Evolutionary conservation across 495 filamentous ascomycete genomes (phyloP), one percentile per base, ranked within the genome.

Genomic region (Parathielavia hyrcaniae): DNA sequence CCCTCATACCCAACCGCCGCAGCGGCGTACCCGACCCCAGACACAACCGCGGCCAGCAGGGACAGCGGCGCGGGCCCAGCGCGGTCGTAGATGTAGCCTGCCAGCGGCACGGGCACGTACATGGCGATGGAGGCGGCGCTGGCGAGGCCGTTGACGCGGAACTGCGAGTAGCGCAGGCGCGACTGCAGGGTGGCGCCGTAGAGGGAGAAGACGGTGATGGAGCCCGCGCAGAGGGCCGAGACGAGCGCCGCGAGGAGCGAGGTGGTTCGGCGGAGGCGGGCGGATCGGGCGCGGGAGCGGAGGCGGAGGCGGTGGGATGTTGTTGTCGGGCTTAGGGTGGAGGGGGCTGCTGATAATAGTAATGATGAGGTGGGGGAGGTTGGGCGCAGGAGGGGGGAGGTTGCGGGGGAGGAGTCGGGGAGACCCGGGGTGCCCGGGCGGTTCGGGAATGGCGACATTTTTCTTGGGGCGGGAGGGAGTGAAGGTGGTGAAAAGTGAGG

Each of bases 31-130:
- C 91, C 91, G 22, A 76, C 60, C 0, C 88, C 89, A 61, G 97
- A 95, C 14, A 93, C 68, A 9, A 83, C 49, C 0, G 82, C 85
- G 8, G 90, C 81, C n/a, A 87, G 66, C 30, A 92, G 67, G 3
- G 86, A 84, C 45, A 96, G 77, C 22, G 84, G 81, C 4, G 86
- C 81, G 0, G 93, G 90, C 0, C 88, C 88, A 55, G 86, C 82
- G 14, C 91, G 86, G 70, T 98, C 93, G 72, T 91, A 97, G 30
- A 95, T 71, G 69, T 88, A 93, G 3, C 93, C 93, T 60, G 93
- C 85, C n/a, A 95, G 55, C 4, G 92, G 86, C 1, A 96, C 89
- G 11, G 88, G 88, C 2, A 95, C 79, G 70, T 98, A 98, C 81
- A 95, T 85, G 48, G 87, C 83, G 17, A 97, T 73, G 65, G 88